Base-by-base conservation (phyloP, 2,329 filamentous ascomycete species). In the Alternaria sp. region DNA sequence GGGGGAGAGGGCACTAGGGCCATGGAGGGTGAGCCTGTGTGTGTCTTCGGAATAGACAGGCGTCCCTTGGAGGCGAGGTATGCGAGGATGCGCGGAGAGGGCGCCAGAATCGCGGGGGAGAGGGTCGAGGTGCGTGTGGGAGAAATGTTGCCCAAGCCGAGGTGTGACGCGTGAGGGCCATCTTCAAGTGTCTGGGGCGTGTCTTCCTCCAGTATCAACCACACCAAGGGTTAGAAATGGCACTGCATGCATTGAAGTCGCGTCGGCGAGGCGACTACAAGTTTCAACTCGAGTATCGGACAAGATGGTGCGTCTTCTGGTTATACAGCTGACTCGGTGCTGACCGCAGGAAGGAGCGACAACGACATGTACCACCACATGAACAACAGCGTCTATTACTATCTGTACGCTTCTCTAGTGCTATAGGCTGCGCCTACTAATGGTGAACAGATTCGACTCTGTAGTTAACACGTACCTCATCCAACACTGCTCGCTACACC, bases 341-440 rank as follows among this genome's bases (percentile, higher is more conserved):
- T 71, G 28, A 71, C 65, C 33, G 24, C 40, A 26, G 11, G 41
- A 33, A 54, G 92, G 92, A 88, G 87, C 76, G 93, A 97, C 78
- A 96, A 96, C 74, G 93, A 97, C 80, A 95, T 96, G 91, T 97
- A 95, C 78, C 85, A 91, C 60, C 94, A 98, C 75, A 87, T 96
- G 83, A 97, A 97, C 80, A 97, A 96, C 74, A 90, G 88, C 39
- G 84, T 95, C 53, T 97, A 97, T 78, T 91, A 91, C 70, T 89
- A 90, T 62, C 84, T 96, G 84, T 88, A 77, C 73, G 82, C 66
- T 17, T 14, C 48, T n/a, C 21, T 14, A 36, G 42, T 28, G 5
- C 31, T 10, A 14, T 4, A n/a, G 14, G 17, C 28, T 10, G 17
- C 13, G 23, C 11, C 17, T 9, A n/a, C 60, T 62, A 3, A 69